phyloP scores from a whole-genome alignment of 2,329 filamentous ascomycete genomes.

The Aspergillus calidoustus region DNA sequence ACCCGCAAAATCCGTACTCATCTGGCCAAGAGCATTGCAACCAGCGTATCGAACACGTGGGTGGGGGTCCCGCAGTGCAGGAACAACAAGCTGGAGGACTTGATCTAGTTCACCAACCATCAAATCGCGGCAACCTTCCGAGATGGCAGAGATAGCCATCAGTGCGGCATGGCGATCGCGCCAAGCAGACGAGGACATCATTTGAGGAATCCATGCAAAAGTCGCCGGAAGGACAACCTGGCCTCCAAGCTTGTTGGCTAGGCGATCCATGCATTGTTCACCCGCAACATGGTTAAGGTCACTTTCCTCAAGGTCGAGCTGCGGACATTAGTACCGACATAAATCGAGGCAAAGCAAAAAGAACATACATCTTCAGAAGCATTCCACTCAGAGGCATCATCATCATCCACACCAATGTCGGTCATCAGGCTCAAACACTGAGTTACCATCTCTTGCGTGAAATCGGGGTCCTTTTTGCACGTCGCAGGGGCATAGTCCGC shows the following conservation, averaged over 20 bases:
- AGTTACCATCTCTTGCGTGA: conserved; percentile 95
- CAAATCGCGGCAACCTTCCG: conserved; percentile 91
- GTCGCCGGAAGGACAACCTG: conserved; percentile 88
- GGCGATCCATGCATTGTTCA: conserved; percentile 96
- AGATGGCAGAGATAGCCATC: conserved; percentile 99
- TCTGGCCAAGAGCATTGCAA: conserved; percentile 97
- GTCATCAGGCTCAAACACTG: conserved; percentile 98
- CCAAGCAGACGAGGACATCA: conserved; percentile 97
- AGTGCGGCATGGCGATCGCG: conserved; percentile 93
- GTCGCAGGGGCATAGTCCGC: conserved; percentile 92
- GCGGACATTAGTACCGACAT: conserved; percentile 27
- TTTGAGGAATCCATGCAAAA: conserved; percentile 94
- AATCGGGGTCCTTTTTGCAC: conserved; percentile 92
- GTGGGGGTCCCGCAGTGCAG: conserved; percentile 85
- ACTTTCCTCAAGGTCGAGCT: conserved; percentile 93
- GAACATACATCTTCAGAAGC: conserved; percentile 81
- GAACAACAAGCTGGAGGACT: conserved; percentile 92
- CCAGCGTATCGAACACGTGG: conserved; percentile 95
- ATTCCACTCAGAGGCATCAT: conserved; percentile 94
- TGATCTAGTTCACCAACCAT: conserved; percentile 96
- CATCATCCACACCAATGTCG: conserved; percentile 90
- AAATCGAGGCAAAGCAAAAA: conserved; percentile 2
- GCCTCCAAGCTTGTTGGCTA: conserved; percentile 97
- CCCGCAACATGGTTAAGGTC: conserved; percentile 97
- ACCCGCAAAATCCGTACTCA: conserved; percentile 98